Base-by-base conservation (phyloP, 805 yeast species). In the Komagataella populi region DNA sequence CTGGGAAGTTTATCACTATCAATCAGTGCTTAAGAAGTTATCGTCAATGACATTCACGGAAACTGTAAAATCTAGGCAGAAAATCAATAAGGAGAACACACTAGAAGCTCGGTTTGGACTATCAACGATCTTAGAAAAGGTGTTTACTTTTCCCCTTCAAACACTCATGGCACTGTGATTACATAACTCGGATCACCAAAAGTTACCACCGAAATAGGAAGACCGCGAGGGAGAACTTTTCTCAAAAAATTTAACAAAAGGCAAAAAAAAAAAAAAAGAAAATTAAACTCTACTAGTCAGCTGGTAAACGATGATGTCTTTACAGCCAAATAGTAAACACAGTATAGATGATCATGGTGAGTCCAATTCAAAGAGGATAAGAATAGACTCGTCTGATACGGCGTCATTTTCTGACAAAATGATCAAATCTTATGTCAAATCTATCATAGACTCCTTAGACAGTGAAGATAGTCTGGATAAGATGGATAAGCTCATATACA, bases 401-500 rank as follows among this genome's bases (percentile, higher is more conserved):
- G 14, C 39, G 6, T 30, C 39, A 30, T 30, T 30, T 8, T 30
- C 39, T 30, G 39, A 30, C 39, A 30, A 30, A 30, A 30, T 30
- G 39, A 30, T 30, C 39, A 30, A 30, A 30, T 30, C 39, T n/a
- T 30, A 30, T 14, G 14, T 30, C 14, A 30, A 30, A 30, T 30
- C 39, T 30, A 30, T 30, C 39, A 30, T 30, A 30, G 39, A 30
- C 39, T 30, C 39, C 5, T 30, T 30, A 30, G 39, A 44, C 46
- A 20, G 14, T 44, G 10, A 44, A 10, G 46, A 20, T 12, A 20
- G 23, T n/a, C 16, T 18, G 46, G 23, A 18, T 7, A 17, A 17
- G 18, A 64, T 87, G 39, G 80, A 81, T 55, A 67, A 77, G 2
- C 66, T 87, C 43, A 74, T 89, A 1, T 68, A 77, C 39, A 83